phyloP scores from a whole-genome alignment of 2,329 filamentous ascomycete genomes.

The Escovopsis sp. region DNA sequence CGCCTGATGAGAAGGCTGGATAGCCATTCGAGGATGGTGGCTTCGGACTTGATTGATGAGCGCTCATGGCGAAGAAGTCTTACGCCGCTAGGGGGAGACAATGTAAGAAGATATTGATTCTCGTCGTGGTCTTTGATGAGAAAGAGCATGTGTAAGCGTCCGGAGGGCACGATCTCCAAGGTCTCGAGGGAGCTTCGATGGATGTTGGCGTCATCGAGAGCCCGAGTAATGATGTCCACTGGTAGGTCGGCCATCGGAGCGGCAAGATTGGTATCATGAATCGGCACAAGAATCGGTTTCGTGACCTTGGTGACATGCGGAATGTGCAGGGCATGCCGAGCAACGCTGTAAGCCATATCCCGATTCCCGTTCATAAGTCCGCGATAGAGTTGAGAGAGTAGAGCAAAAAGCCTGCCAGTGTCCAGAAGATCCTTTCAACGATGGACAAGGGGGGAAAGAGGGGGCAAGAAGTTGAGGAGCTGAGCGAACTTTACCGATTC shows the following conservation, averaged over 20 bases:
- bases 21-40: slow-evolving; percentile 31
- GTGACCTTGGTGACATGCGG: neutral
- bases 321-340: neutral
- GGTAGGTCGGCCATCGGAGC: slow-evolving; percentile 11
- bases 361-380: no score
- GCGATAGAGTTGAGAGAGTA: no score
- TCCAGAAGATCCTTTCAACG: no score
- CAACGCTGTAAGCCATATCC: neutral
- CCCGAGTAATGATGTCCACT: slow-evolving; percentile 13
- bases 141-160: slow-evolving; percentile 27
- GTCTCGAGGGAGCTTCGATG: slow-evolving; percentile 12
- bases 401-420: no score
- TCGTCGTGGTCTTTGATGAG: slow-evolving; percentile 27
- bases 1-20: slow-evolving; percentile 10
- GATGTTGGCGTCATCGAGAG: slow-evolving; percentile 11
- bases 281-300: neutral
- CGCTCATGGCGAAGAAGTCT: slow-evolving; percentile 34
- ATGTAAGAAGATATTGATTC: slow-evolving; percentile 25
- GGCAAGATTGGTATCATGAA: neutral
- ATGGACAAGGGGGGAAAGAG: no score
- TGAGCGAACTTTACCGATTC: no score
- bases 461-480: no score
- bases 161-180: slow-evolving; percentile 19
- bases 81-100: slow-evolving; percentile 27
- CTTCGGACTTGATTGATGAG: slow-evolving; percentile 29